These are phyloP conservation scores for Thuidium tamariscinum DNA, from an alignment of 225 moss, liverwort and hornwort species.

Conservation along the genomic window DNA sequence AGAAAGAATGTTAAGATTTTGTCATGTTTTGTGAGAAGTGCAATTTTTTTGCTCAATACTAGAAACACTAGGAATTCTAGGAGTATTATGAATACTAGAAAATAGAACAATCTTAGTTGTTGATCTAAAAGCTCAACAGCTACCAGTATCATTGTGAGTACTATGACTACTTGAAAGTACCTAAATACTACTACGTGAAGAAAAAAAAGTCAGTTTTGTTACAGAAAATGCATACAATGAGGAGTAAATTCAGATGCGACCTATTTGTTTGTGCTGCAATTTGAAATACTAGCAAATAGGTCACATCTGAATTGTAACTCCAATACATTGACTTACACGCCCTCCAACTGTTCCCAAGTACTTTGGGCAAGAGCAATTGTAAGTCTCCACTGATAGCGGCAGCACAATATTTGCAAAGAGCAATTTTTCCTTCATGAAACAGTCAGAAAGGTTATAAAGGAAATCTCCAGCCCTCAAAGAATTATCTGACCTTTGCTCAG, in stretches of 20 bases:
- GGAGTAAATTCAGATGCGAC: not conserved
- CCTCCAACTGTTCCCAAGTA: not conserved
- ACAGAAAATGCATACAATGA: too few relatives aligned
- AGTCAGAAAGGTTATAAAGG: not conserved
- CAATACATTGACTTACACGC: not conserved
- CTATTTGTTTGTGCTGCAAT: not conserved
- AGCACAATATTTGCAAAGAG: not conserved
- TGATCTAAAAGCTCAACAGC: too few relatives aligned
- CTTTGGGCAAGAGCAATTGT: not conserved
- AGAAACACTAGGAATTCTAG: too few relatives aligned
- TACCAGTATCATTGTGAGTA: too few relatives aligned
- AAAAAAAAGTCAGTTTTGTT: too few relatives aligned
- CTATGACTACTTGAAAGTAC: too few relatives aligned
- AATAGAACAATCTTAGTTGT: too few relatives aligned
- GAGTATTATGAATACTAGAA: too few relatives aligned
- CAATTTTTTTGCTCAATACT: too few relatives aligned
- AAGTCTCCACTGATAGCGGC: not conserved
- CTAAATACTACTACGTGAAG: too few relatives aligned
- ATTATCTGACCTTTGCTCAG: not conserved
- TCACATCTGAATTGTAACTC: not conserved
- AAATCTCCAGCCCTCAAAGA: not conserved
- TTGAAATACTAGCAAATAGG: not conserved
- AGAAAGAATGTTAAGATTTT: too few relatives aligned
- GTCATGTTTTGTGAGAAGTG: too few relatives aligned
- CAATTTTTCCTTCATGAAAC: not conserved